A percentile compares a stretch with the other conserved stretches of the same genome.
These are phyloP conservation scores for Cordia subcordata DNA, from an alignment of 257 asterid species.

Conservation along the genomic window DNA sequence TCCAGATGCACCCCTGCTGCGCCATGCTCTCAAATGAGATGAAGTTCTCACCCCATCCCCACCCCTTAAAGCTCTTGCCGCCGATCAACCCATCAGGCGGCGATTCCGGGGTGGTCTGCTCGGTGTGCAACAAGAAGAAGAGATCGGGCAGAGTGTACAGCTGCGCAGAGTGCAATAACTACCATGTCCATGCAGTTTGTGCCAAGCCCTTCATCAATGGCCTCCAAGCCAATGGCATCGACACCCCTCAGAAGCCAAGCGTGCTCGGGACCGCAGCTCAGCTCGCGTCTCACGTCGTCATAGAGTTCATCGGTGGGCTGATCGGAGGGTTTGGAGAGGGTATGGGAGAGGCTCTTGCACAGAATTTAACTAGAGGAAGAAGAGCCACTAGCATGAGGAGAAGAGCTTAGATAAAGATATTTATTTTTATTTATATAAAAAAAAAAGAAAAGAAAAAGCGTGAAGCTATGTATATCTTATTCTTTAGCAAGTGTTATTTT, in stretches of 20 bases:
- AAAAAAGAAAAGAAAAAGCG: not conserved
- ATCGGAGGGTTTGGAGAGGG: conserved; percentile 83
- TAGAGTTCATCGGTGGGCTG: conserved; percentile 67
- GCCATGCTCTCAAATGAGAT: conserved; percentile 61
- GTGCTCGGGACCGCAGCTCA: conserved; percentile 59
- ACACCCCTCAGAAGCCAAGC: conserved; percentile 58
- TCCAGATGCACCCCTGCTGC: conserved; percentile 93
- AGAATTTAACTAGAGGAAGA: conserved; percentile 51
- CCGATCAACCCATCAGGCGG: conserved; percentile 10
- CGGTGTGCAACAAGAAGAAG: conserved; percentile 57
- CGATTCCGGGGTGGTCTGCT: conserved; percentile 19
- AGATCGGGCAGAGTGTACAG: conserved; percentile 53
- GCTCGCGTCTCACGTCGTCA: conserved; percentile 64
- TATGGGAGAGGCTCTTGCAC: conserved; percentile 54
- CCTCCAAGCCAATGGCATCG: conserved; percentile 49
- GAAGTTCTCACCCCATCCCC: conserved; percentile 40
- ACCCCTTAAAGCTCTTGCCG: conserved; percentile 46
- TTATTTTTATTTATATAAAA: not conserved
- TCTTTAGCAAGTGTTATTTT: too few relatives aligned
- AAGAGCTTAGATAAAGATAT: not conserved
- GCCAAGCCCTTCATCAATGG: conserved; percentile 68
- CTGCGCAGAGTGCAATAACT: conserved; percentile 61
- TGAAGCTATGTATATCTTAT: not conserved
- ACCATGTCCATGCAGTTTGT: conserved; percentile 69
- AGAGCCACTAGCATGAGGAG: not conserved